Conservation (phyloP, 192 early-diverging fungal genomes). For the Linnemannia elongata region DNA sequence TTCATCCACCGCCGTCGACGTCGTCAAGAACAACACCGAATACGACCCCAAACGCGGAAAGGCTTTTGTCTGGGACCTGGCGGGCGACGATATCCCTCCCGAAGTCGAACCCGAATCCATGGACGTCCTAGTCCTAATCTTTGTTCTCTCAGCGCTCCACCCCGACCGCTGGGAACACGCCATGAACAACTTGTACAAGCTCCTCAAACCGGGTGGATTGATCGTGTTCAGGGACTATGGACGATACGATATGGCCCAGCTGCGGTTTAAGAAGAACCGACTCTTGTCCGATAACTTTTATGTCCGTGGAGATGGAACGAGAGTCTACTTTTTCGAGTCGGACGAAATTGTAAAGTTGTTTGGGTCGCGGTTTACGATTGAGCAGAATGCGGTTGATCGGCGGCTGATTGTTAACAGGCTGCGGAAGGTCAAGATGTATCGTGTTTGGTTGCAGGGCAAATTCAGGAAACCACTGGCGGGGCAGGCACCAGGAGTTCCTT, state of each 20-base stretch:
- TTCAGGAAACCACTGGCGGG: constrained; percentile 76
- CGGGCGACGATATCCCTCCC: constrained; percentile 74
- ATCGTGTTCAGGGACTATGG: constrained; percentile 96
- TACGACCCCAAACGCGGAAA: constrained; percentile 81
- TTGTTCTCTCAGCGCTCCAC: constrained; percentile 95
- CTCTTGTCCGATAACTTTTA: constrained; percentile 96
- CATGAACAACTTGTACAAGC: constrained; percentile 82
- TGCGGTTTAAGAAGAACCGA: constrained; percentile 94
- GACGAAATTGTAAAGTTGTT: constrained; percentile 68
- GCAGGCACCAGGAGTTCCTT: constrained; percentile 14
- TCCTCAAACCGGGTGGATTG: constrained; percentile 92
- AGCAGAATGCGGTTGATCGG: constrained; percentile 95
- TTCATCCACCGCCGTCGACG: constrained; percentile 88
- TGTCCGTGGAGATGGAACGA: constrained; percentile 96
- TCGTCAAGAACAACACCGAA: constrained; percentile 83
- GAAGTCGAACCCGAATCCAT: constrained; percentile 84
- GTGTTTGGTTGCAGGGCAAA: constrained; percentile 98
- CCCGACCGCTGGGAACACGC: constrained; percentile 88
- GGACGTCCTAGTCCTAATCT: constrained; percentile 94
- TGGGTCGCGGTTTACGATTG: constrained; percentile 72
- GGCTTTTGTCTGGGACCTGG: constrained; percentile 98
- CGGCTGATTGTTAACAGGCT: constrained; percentile 94
- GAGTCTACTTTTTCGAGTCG: constrained; percentile 94
- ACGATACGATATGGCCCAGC: constrained; percentile 96
- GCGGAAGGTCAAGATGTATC: constrained; percentile 96